Base-by-base conservation (phyloP, 768 basidiomycete species). In the Hericium erinaceus region DNA sequence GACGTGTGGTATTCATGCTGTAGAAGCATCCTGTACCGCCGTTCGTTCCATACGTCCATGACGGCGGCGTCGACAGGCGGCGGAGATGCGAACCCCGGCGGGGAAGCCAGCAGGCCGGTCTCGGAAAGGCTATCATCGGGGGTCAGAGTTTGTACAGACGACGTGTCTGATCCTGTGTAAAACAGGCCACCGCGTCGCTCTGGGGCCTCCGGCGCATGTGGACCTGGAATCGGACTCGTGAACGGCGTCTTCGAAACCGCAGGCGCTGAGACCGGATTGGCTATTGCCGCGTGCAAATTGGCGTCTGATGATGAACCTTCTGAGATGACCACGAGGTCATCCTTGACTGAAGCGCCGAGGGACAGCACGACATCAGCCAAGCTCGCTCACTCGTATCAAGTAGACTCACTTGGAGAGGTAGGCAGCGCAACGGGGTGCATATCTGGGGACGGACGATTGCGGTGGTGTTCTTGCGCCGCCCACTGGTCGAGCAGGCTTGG, bases 1-100 rank as follows among this genome's bases (percentile, higher is more conserved):
- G 84, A 81, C 20, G 79, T 76, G 66, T 92, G 84, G 69, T 83
- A 91, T 24, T 79, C 74, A 60, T 92, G 90, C 46, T 75, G 77
- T 50, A 86, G 69, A 56, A 86, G 70, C 58, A 85, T 73, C 33
- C 89, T 73, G 66, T 91, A 92, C 58, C 81, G 75, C 59, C 82
- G 72, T 70, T 92, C 90, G 57, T 85, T 77, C 60, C 73, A 74
- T 46, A 73, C 68, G 49, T 80, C 75, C 15, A 72, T 66, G n/a
- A 73, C 65, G 6, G 60, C 59, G 16, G 74, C 72, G 50, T 79
- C 74, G 24, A 60, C 63, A 1, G 74, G 73, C 0, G 72, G 65
- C 2, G 73, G 75, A 4, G 75, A 75, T 18, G 71, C 68, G 61
- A 77, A 75, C 22, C 74, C 74, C 12, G n/a, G 5, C 7, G 44